Conservation (phyloP, 192 early-diverging fungal species). For the Backusella tarrabulga region DNA sequence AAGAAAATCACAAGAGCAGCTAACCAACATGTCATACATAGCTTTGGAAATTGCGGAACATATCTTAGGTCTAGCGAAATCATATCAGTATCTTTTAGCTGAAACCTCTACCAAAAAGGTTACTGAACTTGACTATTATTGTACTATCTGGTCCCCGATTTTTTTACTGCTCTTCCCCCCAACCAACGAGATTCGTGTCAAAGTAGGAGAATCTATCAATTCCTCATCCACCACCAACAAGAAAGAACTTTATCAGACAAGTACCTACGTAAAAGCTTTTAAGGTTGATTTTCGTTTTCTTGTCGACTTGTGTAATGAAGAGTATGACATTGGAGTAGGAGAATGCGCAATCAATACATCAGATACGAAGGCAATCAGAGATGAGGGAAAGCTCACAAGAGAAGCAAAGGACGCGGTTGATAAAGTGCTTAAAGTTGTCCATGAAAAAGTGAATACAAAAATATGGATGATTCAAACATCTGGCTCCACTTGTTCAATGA, state of each 20-base stretch:
- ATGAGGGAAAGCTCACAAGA: not conserved
- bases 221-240: not conserved
- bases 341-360: not conserved
- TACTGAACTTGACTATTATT: not conserved
- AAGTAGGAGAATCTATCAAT: not conserved
- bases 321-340: not conserved
- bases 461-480: not conserved
- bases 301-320: not conserved
- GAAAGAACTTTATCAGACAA: not conserved
- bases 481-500: not conserved
- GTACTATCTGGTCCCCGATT: not conserved
- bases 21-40: not conserved
- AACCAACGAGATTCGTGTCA: not conserved
- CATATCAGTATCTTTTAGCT: not conserved
- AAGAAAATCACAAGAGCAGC: not conserved
- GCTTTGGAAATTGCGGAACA: not conserved
- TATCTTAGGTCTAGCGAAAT: not conserved
- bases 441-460: not conserved
- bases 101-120: not conserved
- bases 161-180: not conserved
- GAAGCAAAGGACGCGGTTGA: not conserved
- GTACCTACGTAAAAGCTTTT: not conserved
- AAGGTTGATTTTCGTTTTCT: not conserved
- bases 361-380: not conserved
- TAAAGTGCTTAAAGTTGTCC: not conserved